Percentiles rank a stretch among this genome's conserved stretches.
phyloP scores from a whole-genome alignment of 306 rosid species.

The Medicago ruthenica region DNA sequence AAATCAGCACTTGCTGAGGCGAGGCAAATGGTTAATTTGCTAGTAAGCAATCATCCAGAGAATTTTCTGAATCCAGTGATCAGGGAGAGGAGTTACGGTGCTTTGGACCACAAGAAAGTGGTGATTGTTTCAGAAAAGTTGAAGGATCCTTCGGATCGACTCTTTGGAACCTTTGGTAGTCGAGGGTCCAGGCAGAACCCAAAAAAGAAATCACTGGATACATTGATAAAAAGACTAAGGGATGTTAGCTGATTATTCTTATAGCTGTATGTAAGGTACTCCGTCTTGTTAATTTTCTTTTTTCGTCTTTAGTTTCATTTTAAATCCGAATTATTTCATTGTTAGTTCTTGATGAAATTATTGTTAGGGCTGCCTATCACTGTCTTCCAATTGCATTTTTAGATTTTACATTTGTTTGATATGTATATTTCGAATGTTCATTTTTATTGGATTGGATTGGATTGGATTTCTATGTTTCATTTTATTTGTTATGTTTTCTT shows the following conservation, averaged over 20 bases:
- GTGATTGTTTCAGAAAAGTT: slow-evolving; percentile 81
- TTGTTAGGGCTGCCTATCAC: slow-evolving; percentile 44
- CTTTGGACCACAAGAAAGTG: slow-evolving; percentile 86
- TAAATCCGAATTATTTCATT: slow-evolving; percentile 55
- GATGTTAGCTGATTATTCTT: slow-evolving; percentile 73
- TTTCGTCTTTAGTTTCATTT: slow-evolving; percentile 41
- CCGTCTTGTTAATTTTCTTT: slow-evolving; percentile 39
- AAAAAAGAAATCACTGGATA: slow-evolving; percentile 85
- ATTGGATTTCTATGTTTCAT: slow-evolving; percentile 35
- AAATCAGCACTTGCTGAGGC: slow-evolving; percentile 75
- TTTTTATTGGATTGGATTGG: neutral
- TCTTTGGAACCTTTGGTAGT: slow-evolving; percentile 90
- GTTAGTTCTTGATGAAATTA: slow-evolving; percentile 56
- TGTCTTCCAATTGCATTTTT: slow-evolving; percentile 45
- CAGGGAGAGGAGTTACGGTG: slow-evolving; percentile 88
- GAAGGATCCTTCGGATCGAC: slow-evolving; percentile 88
- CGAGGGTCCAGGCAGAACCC: slow-evolving; percentile 92
- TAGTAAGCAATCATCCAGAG: slow-evolving; percentile 89
- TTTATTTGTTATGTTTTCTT: slow-evolving; percentile 42
- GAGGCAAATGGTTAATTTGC: slow-evolving; percentile 84
- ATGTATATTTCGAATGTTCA: slow-evolving; percentile 48
- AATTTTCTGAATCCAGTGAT: slow-evolving; percentile 92
- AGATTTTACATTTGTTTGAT: slow-evolving; percentile 54
- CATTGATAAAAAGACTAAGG: slow-evolving; percentile 86
- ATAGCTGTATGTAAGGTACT: slow-evolving; percentile 58